Percentiles rank a stretch among this genome's conserved stretches.
These are phyloP conservation scores for Debaryomyces psychrophilus DNA, from an alignment of 1,139 yeast species.

Conservation along the genomic window DNA sequence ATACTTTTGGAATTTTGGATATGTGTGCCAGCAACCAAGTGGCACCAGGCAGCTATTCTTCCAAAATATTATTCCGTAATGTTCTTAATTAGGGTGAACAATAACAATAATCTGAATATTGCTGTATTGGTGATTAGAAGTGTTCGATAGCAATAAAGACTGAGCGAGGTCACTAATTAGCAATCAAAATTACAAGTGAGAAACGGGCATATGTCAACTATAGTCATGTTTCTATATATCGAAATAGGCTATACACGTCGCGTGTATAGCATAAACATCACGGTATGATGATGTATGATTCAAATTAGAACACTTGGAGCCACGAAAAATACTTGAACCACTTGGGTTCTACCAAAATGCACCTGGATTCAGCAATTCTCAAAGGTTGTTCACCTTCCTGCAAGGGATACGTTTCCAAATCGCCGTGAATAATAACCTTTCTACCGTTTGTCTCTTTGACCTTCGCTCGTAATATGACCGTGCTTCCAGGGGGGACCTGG, in stretches of 20 bases:
- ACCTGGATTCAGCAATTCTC: conserved; percentile 57
- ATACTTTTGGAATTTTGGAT: conserved; percentile 4
- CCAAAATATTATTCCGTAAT: not conserved
- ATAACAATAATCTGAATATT: not conserved
- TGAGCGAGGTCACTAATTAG: not conserved
- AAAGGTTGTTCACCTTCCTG: conserved; percentile 28
- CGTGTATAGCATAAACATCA: not conserved
- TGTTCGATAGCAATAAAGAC: conserved; percentile 1
- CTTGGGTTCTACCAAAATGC: conserved; percentile 74
- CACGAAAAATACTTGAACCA: conserved; percentile 77
- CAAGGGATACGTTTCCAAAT: conserved; percentile 49
- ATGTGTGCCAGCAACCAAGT: not conserved
- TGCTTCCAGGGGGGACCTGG: conserved; percentile 68
- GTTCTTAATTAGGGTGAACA: not conserved
- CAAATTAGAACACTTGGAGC: conserved; percentile 40
- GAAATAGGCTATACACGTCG: not conserved
- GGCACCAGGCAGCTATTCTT: not conserved
- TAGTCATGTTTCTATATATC: not conserved
- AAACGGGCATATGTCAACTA: not conserved
- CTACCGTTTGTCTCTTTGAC: conserved; percentile 74
- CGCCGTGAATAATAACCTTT: conserved; percentile 75
- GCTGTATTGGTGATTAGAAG: not conserved
- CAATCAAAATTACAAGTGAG: not conserved
- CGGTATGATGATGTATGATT: not conserved
- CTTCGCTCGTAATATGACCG: conserved; percentile 68